These are phyloP conservation scores for Debaryomyces nepalensis DNA, from an alignment of 1,139 yeast species.

Conservation along the genomic window DNA sequence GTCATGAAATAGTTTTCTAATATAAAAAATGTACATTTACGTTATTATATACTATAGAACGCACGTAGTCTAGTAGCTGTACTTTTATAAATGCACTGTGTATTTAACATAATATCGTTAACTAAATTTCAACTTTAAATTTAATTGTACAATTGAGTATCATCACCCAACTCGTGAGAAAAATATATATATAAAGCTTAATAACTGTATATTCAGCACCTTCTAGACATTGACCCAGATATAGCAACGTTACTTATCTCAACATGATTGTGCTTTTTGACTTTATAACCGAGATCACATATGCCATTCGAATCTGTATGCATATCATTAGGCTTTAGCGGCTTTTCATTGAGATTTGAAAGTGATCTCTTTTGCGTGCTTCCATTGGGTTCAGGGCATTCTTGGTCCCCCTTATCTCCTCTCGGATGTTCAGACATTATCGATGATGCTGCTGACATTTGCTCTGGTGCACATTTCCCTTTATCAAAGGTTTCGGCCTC, in stretches of 20 bases:
- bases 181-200: background rate
- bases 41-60: slow-evolving; percentile 3
- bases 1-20: slow-evolving; percentile 12
- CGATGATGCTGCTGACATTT: slow-evolving; percentile 1
- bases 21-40: slow-evolving; percentile 14
- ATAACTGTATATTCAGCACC: slow-evolving; percentile 15
- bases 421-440: background rate
- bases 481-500: slow-evolving; percentile 10
- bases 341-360: background rate
- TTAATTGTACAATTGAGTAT: too few species aligned
- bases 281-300: slow-evolving; percentile 50
- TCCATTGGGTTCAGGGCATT: too few species aligned
- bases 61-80: background rate
- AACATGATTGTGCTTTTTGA: slow-evolving; percentile 50
- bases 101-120: too few species aligned
- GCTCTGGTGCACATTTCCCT: background rate
- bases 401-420: background rate
- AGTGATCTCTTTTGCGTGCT: slow-evolving; percentile 2
- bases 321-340: slow-evolving; percentile 20
- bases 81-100: too few species aligned
- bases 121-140: too few species aligned
- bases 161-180: too few species aligned
- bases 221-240: slow-evolving; percentile 30
- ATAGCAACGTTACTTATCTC: slow-evolving; percentile 42
- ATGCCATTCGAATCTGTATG: slow-evolving; percentile 38